These are phyloP conservation scores for Diaporthe helianthi DNA, from an alignment of 2,329 filamentous ascomycete species.

Conservation along the genomic window DNA sequence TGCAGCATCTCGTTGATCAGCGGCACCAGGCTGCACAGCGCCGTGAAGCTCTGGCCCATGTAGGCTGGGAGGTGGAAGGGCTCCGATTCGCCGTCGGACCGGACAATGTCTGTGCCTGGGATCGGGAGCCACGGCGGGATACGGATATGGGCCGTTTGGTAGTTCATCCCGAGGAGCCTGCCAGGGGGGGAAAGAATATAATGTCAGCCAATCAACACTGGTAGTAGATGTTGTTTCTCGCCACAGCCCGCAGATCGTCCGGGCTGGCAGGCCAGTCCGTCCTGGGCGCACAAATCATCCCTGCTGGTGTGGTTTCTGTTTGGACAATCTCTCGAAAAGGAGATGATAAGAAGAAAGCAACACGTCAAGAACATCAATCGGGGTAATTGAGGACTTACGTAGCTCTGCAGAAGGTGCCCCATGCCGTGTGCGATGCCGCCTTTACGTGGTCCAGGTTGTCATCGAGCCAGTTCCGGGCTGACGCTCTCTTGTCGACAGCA, in stretches of 20 bases:
- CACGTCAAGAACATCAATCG: no score
- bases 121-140: conserved; percentile 27
- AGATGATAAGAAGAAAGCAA: no score
- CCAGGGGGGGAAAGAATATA: neutral
- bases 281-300: no score
- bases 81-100: conserved; percentile 1
- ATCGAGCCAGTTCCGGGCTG: conserved; percentile 31
- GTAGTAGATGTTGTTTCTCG: neutral
- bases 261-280: no score
- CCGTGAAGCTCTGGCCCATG: conserved; percentile 35
- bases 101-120: conserved; percentile 22
- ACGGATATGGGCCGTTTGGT: conserved; percentile 18
- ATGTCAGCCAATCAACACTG: neutral
- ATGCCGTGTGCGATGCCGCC: conserved; percentile 32
- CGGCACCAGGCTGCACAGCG: conserved; percentile 34
- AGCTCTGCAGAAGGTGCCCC: conserved; percentile 32
- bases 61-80: conserved; percentile 35
- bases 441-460: conserved; percentile 26
- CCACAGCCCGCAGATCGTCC: neutral
- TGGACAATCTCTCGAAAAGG: no score
- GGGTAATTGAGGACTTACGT: conserved; percentile 26
- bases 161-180: conserved; percentile 30
- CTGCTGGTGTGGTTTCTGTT: no score
- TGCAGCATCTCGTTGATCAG: conserved; percentile 32
- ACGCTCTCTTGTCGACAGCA: conserved; percentile 3